Percentiles rank a stretch among this genome's conserved stretches.
phyloP scores from a whole-genome alignment of 495 filamentous ascomycete genomes.

The Talaromyces stipitatus region DNA sequence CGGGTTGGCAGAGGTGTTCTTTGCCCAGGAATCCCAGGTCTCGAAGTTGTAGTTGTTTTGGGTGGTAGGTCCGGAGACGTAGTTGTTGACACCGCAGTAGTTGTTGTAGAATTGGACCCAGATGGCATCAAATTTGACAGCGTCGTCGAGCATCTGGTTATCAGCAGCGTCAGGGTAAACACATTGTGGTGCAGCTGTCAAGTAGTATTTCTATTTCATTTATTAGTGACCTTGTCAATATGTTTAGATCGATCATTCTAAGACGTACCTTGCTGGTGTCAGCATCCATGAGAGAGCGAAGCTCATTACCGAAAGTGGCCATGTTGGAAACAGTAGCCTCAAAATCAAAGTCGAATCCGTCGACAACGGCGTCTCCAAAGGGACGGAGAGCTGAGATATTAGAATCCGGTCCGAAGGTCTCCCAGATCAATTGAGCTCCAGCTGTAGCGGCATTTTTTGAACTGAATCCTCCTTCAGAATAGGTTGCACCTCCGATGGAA shows the following conservation, averaged over 20 bases:
- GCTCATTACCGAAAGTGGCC: conserved; percentile 45
- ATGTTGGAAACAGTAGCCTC: conserved; percentile 43
- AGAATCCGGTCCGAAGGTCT: conserved; percentile 53
- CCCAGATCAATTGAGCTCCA: conserved; percentile 57
- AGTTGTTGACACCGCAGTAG: conserved; percentile 54
- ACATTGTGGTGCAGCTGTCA: conserved; percentile 64
- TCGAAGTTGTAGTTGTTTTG: conserved; percentile 61
- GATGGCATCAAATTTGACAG: conserved; percentile 53
- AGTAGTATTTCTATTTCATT: conserved; percentile 33
- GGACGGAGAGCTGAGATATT: conserved; percentile 41
- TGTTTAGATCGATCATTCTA: background rate
- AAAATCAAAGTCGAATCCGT: conserved; percentile 69
- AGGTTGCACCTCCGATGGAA: conserved; percentile 58
- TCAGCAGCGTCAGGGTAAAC: conserved; percentile 55
- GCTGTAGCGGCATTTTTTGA: conserved; percentile 40
- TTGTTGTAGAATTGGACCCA: conserved; percentile 75
- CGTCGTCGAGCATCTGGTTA: conserved; percentile 45
- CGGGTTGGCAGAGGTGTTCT: conserved; percentile 49
- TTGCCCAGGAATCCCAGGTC: conserved; percentile 67
- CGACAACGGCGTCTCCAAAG: conserved; percentile 55
- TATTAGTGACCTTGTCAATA: background rate
- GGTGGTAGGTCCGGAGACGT: conserved; percentile 28
- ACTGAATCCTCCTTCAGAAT: conserved; percentile 54
- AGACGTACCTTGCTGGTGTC: conserved; percentile 28
- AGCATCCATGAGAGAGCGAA: conserved; percentile 47